These are phyloP conservation scores for Tillandsia fasciculata DNA, from an alignment of 176 grass and related monocot genomes.

Conservation along the genomic window DNA sequence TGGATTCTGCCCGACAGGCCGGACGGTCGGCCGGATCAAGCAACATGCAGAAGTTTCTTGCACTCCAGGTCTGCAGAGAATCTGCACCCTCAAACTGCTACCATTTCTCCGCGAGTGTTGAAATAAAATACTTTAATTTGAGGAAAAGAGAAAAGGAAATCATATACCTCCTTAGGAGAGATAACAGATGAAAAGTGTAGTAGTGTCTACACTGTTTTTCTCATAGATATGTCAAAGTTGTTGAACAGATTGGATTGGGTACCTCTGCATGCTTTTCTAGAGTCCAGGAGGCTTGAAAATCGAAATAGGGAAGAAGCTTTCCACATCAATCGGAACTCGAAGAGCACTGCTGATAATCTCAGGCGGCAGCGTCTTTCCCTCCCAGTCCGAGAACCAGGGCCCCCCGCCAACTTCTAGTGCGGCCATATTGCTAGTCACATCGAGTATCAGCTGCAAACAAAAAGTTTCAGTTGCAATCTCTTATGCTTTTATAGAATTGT, in stretches of 20 bases:
- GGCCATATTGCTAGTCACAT: conserved; percentile 73
- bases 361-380: conserved; percentile 37
- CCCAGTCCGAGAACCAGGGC: conserved; percentile 83
- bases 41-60: no score
- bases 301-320: conserved; percentile 50
- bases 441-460: conserved; percentile 56
- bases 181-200: no score
- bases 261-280: conserved; percentile 9
- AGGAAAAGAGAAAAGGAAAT: no score
- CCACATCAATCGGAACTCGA: conserved; percentile 42
- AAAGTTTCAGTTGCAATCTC: neutral
- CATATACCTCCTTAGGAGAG: no score
- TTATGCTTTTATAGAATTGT: neutral
- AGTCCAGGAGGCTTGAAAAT: conserved; percentile 78
- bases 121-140: no score
- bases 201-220: neutral
- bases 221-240: neutral
- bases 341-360: conserved; percentile 45
- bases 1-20: no score
- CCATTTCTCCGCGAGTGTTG: no score
- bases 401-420: conserved; percentile 82
- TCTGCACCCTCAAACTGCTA: no score
- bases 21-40: no score
- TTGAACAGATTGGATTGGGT: neutral
- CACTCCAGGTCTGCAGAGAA: no score